Evolutionary conservation across 352 stramenopile genomes (phyloP).

Genomic region (Globisporangium megalacanthum): DNA sequence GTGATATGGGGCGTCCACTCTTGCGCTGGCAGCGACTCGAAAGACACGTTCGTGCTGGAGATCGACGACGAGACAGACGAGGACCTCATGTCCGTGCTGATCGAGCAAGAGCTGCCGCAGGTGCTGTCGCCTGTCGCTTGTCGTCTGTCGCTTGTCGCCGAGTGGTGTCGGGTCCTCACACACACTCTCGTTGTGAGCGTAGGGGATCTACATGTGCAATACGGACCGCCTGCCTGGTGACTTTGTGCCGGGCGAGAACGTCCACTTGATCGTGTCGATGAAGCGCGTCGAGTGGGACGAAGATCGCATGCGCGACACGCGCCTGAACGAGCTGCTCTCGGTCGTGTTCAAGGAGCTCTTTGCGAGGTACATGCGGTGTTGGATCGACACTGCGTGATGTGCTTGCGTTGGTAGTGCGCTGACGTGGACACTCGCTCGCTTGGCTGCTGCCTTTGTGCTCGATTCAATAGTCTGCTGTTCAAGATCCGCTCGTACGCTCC

Average conservation of each 20-base stretch:
- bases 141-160: not conserved
- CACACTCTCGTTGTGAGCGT: not conserved
- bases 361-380: constrained; percentile 40
- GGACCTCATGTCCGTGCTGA: constrained; percentile 88
- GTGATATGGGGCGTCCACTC: not conserved
- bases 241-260: constrained; percentile 62
- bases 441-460: not conserved
- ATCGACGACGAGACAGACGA: constrained; percentile 92
- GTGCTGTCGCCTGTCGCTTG: constrained; percentile 15
- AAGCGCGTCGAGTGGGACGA: constrained; percentile 86
- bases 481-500: constrained; percentile 69
- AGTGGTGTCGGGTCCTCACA: not conserved
- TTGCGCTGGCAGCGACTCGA: constrained; percentile 47
- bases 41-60: constrained; percentile 86
- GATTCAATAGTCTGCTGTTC: constrained; percentile 47
- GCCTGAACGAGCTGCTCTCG: constrained; percentile 77
- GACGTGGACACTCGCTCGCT: not conserved
- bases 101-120: constrained; percentile 84
- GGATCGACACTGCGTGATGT: not conserved
- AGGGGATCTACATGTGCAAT: constrained; percentile 86
- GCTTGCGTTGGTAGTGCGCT: no score
- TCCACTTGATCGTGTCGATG: constrained; percentile 85
- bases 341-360: constrained; percentile 85
- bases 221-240: constrained; percentile 74
- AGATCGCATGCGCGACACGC: constrained; percentile 81